phyloP scores from a whole-genome alignment of 495 filamentous ascomycete genomes.

The Trichoderma asperelloides region DNA sequence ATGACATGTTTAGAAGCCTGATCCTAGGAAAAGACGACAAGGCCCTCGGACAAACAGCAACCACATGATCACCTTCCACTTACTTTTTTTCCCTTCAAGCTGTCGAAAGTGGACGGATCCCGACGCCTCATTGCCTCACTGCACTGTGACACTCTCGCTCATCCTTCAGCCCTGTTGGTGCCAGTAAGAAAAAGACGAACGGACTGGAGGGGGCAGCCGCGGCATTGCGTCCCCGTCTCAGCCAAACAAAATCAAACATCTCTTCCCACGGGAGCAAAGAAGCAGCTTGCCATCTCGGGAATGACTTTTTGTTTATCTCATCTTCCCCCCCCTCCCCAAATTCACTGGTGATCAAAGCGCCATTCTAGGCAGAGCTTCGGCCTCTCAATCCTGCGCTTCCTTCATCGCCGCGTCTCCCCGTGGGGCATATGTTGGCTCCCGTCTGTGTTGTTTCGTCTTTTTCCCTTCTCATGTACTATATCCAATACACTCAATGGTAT shows the following conservation, averaged over 20 bases:
- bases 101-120: background rate
- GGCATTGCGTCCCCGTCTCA: background rate
- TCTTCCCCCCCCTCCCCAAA: too few species aligned
- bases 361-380: too few species aligned
- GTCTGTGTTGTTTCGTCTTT: background rate
- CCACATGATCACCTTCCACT: background rate
- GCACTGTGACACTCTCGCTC: background rate
- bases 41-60: background rate
- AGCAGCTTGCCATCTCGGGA: background rate
- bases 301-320: too few species aligned
- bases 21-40: background rate
- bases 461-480: background rate
- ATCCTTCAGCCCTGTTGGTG: conserved; percentile 1
- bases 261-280: too few species aligned
- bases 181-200: background rate
- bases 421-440: background rate
- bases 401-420: background rate
- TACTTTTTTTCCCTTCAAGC: too few species aligned
- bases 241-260: background rate
- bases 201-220: background rate
- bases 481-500: background rate
- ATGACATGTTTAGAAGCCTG: too few species aligned
- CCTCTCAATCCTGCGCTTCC: too few species aligned
- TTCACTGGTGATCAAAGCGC: too few species aligned
- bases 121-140: background rate